Conservation (phyloP, 768 basidiomycete genomes). For the Leccinum truebloodii region DNA sequence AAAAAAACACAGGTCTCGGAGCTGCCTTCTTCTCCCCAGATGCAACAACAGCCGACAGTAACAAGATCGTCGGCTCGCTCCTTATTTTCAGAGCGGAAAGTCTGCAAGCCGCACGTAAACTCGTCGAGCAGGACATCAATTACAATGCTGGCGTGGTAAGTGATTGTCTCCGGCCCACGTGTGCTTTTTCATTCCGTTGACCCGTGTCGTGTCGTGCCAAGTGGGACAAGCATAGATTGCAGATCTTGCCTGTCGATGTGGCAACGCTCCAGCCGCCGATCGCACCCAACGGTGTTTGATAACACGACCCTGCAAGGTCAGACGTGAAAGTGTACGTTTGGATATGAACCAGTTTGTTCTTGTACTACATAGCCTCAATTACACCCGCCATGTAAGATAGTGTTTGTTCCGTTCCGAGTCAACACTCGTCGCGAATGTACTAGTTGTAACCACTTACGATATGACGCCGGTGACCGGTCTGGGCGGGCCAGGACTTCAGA, state of each 20-base stretch:
- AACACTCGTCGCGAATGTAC: no score
- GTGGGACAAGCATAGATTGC: conserved; percentile 60
- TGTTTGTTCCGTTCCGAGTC: background rate
- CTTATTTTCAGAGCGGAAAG: conserved; percentile 54
- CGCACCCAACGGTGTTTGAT: background rate
- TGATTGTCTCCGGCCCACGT: no score
- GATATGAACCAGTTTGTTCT: background rate
- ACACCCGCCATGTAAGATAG: background rate
- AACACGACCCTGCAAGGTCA: background rate
- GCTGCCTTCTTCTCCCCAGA: conserved; percentile 58
- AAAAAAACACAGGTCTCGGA: conserved; percentile 44
- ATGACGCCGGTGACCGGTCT: background rate
- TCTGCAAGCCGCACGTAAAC: conserved; percentile 42
- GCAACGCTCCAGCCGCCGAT: conserved; percentile 23
- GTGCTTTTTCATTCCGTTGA: background rate
- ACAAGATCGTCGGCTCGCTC: conserved; percentile 58
- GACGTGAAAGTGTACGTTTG: background rate
- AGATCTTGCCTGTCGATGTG: conserved; percentile 47
- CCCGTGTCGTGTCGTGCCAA: conserved; percentile 18
- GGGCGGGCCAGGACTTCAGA: background rate
- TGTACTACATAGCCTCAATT: background rate
- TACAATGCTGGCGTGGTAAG: conserved; percentile 28
- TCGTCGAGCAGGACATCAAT: conserved; percentile 26
- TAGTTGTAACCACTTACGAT: background rate
- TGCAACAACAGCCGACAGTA: conserved; percentile 47